These are phyloP conservation scores for Paramecium octaurelia DNA, from an alignment of 73 alveolate genomes.

Conservation along the genomic window DNA sequence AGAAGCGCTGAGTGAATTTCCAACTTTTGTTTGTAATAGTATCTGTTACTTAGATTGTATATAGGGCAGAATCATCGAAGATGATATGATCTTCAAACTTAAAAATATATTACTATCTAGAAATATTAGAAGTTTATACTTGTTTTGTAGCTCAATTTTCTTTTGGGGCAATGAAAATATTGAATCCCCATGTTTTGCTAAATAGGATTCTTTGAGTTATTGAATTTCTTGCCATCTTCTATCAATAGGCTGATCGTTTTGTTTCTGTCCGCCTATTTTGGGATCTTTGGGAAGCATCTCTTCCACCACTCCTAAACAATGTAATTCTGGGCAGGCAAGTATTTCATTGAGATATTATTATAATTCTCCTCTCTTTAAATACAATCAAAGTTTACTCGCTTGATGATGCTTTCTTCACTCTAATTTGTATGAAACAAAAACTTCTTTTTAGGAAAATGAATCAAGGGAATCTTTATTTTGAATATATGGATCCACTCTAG, in stretches of 20 bases:
- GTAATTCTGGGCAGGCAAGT: background rate
- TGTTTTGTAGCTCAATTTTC: background rate
- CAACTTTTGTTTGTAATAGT: background rate
- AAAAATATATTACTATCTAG: background rate
- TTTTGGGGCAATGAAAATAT: background rate
- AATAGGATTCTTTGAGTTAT: background rate
- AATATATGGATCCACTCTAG: background rate
- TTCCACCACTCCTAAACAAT: background rate
- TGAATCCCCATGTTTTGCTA: background rate
- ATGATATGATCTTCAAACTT: slow-evolving; percentile 7
- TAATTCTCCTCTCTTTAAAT: slow-evolving; percentile 1
- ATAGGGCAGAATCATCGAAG: background rate
- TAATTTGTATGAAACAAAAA: background rate
- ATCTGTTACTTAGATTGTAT: background rate
- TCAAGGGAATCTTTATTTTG: background rate
- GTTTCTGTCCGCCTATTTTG: background rate
- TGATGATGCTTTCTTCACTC: background rate
- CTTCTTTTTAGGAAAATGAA: slow-evolving; percentile 6
- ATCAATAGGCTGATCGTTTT: background rate
- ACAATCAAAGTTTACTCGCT: background rate
- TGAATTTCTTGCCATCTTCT: background rate
- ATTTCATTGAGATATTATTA: background rate
- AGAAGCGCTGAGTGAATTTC: background rate
- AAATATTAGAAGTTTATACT: background rate
- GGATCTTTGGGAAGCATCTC: background rate